phyloP scores from a whole-genome alignment of 352 stramenopile genomes.

The Phytophthora sansomeana region DNA sequence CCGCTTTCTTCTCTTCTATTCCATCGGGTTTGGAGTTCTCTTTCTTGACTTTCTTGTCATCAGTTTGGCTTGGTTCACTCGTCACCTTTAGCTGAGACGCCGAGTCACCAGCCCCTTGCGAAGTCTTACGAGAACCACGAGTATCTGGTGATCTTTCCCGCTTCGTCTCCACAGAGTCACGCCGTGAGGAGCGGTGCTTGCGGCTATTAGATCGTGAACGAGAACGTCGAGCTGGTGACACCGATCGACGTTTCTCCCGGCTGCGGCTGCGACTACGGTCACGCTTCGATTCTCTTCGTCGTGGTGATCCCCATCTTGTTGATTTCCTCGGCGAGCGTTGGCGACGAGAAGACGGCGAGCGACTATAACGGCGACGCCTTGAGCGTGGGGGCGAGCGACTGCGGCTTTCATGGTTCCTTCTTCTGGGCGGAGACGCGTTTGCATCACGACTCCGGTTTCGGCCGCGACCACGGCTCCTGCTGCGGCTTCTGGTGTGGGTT shows the following conservation, averaged over 20 bases:
- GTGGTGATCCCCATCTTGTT: conserved; percentile 33
- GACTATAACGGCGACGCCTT: conserved; percentile 20
- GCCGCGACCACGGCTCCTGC: conserved; percentile 14
- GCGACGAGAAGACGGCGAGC: conserved; percentile 24
- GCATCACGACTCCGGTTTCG: conserved; percentile 5
- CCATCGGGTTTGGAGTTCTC: conserved; percentile 2
- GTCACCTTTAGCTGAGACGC: conserved; percentile 3
- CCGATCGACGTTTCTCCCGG: conserved; percentile 4
- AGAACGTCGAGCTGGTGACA: conserved; percentile 26
- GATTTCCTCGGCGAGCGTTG: conserved; percentile 25
- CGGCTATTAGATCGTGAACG: conserved; percentile 37
- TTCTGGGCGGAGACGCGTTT: conserved; percentile 17
- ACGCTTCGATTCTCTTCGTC: conserved; percentile 5
- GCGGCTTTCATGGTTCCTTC: conserved; percentile 17
- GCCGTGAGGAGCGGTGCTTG: conserved; percentile 11
- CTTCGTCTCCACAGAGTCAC: conserved; percentile 8
- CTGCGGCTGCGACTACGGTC: conserved; percentile 17
- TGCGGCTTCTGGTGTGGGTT: conserved; percentile 15
- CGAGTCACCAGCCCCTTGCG: neutral
- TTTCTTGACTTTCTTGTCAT: conserved; percentile 10
- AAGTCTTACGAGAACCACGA: conserved; percentile 1
- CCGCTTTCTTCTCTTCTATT: conserved; percentile 47
- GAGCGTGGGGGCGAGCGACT: conserved; percentile 29
- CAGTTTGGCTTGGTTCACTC: conserved; percentile 3
- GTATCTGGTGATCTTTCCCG: conserved; percentile 2